Evolutionary conservation across 1,284 basidiomycete genomes (phyloP).

Genomic region (Ustanciosporium gigantosporum): DNA sequence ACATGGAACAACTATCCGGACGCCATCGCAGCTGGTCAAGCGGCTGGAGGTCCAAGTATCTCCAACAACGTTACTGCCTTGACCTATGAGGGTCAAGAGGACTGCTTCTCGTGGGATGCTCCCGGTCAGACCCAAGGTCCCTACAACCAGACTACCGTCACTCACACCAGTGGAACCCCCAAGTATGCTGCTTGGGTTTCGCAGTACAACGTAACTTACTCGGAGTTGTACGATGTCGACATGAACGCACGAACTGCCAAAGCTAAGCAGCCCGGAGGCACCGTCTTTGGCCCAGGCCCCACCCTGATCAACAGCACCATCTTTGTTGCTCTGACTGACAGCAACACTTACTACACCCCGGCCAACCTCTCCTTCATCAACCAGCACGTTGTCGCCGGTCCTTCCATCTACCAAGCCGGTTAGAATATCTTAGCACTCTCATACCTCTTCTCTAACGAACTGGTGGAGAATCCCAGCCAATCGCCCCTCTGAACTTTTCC

Average conservation of each 20-base stretch:
- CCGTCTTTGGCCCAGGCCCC: conserved; percentile 16
- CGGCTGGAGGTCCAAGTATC: conserved; percentile 39
- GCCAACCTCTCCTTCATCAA: conserved; percentile 42
- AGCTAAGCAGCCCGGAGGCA: conserved; percentile 39
- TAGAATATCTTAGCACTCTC: too few species aligned
- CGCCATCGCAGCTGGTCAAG: conserved; percentile 26
- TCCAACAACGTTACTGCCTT: conserved; percentile 46
- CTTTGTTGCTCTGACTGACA: conserved; percentile 41
- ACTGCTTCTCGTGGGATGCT: conserved; percentile 32
- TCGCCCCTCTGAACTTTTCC: too few species aligned
- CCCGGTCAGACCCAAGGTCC: conserved; percentile 41
- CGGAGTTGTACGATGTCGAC: conserved; percentile 40
- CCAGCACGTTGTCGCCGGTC: conserved; percentile 43
- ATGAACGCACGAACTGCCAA: conserved; percentile 31
- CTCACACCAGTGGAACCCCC: conserved; percentile 27
- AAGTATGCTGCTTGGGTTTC: conserved; percentile 44
- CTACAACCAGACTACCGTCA: conserved; percentile 41
- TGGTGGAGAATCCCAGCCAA: too few species aligned
- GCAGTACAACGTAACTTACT: conserved; percentile 48
- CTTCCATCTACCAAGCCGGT: conserved; percentile 47
- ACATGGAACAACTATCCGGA: conserved; percentile 40
- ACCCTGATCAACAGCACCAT: conserved; percentile 40
- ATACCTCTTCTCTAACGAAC: not conserved
- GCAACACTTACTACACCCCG: conserved; percentile 29
- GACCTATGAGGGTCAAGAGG: conserved; percentile 28